Conservation (phyloP, 23 red algal species). For the Gracilaria caudata region DNA sequence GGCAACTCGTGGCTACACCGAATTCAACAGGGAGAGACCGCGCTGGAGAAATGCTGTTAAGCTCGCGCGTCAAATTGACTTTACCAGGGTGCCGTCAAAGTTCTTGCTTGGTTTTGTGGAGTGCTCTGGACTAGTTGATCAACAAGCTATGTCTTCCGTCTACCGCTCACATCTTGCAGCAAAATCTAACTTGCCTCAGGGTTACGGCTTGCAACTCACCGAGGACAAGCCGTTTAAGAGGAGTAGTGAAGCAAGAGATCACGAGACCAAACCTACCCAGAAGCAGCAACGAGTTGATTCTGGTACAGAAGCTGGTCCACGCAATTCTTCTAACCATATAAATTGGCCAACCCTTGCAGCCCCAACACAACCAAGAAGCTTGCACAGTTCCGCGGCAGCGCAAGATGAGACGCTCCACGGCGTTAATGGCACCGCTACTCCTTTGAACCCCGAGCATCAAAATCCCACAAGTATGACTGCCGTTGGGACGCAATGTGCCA, state of each 20-base stretch:
- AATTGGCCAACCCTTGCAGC: neutral
- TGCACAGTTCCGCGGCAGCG: neutral
- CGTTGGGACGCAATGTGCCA: neutral
- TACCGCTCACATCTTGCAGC: constrained; percentile 11
- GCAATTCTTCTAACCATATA: neutral
- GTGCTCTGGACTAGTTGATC: constrained; percentile 2
- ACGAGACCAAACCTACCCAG: neutral
- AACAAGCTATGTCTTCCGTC: neutral
- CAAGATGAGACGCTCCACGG: neutral
- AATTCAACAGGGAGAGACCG: neutral
- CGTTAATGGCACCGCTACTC: neutral
- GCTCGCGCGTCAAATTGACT: constrained; percentile 10
- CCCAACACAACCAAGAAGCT: neutral
- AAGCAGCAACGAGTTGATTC: neutral
- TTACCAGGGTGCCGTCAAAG: constrained; percentile 23
- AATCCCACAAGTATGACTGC: neutral
- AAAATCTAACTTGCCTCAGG: constrained; percentile 13
- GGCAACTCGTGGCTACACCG: constrained; percentile 31
- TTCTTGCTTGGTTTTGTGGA: constrained; percentile 31
- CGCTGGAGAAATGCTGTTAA: constrained; percentile 23
- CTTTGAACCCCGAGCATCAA: neutral
- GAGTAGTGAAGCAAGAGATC: neutral
- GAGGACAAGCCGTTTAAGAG: neutral
- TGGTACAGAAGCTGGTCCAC: neutral
- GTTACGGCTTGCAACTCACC: neutral